A percentile compares a stretch with the other conserved stretches of the same genome.
Conservation (phyloP, 2,329 filamentous ascomycete genomes). For the Clarireedia paspali region DNA sequence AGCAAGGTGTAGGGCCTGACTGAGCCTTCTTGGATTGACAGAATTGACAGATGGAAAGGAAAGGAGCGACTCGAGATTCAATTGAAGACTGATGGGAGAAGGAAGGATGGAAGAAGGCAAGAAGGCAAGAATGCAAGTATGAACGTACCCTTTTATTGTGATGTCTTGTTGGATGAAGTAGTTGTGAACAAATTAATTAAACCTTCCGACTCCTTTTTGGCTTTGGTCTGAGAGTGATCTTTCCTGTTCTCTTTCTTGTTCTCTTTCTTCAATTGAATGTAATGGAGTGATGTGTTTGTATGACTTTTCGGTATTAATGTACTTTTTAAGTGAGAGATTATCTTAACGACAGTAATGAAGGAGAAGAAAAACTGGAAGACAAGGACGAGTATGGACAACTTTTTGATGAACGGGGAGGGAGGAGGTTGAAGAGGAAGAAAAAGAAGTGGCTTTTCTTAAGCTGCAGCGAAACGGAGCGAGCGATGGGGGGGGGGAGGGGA, state of each 20-base stretch:
- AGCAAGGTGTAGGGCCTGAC: background rate
- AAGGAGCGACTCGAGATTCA: background rate
- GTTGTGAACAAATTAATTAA: background rate
- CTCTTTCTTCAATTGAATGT: background rate
- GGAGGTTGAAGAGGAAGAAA: background rate
- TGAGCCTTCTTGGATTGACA: background rate
- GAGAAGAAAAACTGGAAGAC: background rate
- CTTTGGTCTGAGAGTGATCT: background rate
- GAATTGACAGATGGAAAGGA: background rate
- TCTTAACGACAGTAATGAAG: constrained; percentile 11
- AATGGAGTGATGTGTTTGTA: background rate
- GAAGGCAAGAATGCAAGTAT: background rate
- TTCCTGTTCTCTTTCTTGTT: background rate
- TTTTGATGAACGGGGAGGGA: background rate
- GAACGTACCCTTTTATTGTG: background rate
- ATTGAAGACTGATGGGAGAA: background rate
- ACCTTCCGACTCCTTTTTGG: background rate
- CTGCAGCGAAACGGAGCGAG: background rate
- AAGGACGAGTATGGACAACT: background rate
- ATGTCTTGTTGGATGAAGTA: background rate
- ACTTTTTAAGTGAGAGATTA: background rate
- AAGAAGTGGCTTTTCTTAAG: constrained; percentile 4
- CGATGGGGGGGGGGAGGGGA: background rate
- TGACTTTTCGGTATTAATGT: constrained; percentile 2
- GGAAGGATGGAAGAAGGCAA: background rate